A percentile compares a stretch with the other conserved stretches of the same genome.
These are phyloP conservation scores for Achaetomiella virescens DNA, from an alignment of 495 filamentous ascomycete genomes.

Conservation along the genomic window DNA sequence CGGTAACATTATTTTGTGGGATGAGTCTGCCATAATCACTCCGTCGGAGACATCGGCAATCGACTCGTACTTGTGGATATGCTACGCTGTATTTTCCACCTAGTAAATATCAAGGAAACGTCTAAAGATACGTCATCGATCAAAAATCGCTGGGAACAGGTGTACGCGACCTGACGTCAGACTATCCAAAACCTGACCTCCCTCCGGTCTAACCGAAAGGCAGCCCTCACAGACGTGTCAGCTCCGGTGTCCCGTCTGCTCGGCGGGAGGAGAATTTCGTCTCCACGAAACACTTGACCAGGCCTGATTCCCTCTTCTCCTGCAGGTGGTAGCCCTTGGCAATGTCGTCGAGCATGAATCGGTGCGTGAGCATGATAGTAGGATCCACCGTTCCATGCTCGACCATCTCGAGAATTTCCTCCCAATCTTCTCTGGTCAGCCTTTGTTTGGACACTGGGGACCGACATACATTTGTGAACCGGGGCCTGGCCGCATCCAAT, in stretches of 20 bases:
- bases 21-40: too few relatives aligned
- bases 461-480: conserved; percentile 8
- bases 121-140: too few relatives aligned
- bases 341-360: conserved; percentile 8
- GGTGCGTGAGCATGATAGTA: conserved; percentile 13
- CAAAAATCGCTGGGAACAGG: too few relatives aligned
- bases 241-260: conserved; percentile 5
- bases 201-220: too few relatives aligned
- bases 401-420: conserved; percentile 6
- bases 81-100: too few relatives aligned
- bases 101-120: too few relatives aligned
- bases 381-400: conserved; percentile 7
- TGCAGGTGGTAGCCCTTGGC: conserved; percentile 10
- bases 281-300: conserved; percentile 15
- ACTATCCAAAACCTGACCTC: too few relatives aligned
- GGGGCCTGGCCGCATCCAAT: conserved; percentile 7
- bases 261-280: conserved; percentile 3
- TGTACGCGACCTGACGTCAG: too few relatives aligned
- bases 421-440: conserved; percentile 4
- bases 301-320: conserved; percentile 6
- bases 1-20: too few relatives aligned
- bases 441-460: neutral
- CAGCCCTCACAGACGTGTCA: neutral
- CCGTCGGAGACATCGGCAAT: too few relatives aligned
- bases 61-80: too few relatives aligned